Percentiles rank a stretch among this genome's conserved stretches.
These are phyloP conservation scores for Magnaporthiopsis incrustans DNA, from an alignment of 2,329 filamentous ascomycete species.

Conservation along the genomic window DNA sequence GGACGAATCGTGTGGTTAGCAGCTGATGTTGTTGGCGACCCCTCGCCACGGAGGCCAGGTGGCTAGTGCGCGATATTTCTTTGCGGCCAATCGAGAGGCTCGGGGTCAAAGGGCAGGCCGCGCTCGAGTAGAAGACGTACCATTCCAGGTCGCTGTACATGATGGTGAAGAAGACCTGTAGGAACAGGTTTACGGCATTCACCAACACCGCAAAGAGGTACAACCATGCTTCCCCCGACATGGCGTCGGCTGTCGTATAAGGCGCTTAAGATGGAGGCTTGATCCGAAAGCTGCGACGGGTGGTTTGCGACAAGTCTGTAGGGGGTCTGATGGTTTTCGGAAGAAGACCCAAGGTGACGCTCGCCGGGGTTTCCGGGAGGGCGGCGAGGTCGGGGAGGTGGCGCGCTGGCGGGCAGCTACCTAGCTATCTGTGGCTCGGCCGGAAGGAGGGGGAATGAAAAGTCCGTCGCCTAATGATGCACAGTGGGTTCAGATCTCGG, in stretches of 20 bases:
- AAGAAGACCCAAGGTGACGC: background rate
- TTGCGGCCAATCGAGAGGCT: background rate
- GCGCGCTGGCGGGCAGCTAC: background rate
- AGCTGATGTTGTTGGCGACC: constrained; percentile 1
- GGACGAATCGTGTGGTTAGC: constrained; percentile 19
- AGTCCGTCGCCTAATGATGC: background rate
- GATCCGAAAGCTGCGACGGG: background rate
- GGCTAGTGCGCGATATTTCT: constrained; percentile 5
- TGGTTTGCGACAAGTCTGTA: background rate
- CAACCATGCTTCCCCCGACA: constrained; percentile 98
- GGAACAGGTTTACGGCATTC: constrained; percentile 99
- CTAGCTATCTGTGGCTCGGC: too few species aligned
- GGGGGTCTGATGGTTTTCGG: background rate
- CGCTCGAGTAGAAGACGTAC: constrained; percentile 43
- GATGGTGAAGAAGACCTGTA: constrained; percentile 99
- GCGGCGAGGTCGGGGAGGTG: background rate
- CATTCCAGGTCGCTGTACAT: constrained; percentile 99
- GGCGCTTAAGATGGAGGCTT: background rate
- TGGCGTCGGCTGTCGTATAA: constrained; percentile 31
- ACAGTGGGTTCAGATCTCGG: background rate
- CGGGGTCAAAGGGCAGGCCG: background rate
- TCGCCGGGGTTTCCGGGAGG: background rate
- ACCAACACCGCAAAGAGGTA: constrained; percentile 97
- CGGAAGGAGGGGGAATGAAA: background rate
- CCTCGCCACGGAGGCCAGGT: background rate